These are phyloP conservation scores for Jatropha curcas DNA, from an alignment of 345 rosid genomes.

Conservation along the genomic window DNA sequence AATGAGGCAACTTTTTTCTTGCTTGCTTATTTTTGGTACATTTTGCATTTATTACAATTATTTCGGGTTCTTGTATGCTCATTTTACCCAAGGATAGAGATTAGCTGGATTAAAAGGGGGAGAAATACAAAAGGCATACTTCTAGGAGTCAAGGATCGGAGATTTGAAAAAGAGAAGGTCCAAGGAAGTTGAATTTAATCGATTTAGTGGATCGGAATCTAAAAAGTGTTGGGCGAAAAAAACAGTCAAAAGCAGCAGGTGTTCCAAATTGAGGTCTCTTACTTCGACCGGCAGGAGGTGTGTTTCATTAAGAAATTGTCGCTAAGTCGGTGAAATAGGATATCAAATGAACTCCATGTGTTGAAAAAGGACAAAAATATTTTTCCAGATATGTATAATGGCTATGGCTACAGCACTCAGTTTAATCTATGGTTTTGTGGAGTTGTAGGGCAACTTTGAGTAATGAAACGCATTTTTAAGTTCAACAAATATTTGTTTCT, in stretches of 20 bases:
- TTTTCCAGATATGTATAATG: no score
- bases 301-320: no score
- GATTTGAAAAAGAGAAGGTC: conserved; percentile 89
- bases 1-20: not conserved
- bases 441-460: not conserved
- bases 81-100: no score
- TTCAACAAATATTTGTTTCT: conserved; percentile 10
- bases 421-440: conserved; percentile 10
- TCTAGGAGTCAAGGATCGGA: conserved; percentile 95
- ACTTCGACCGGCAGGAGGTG: conserved; percentile 64
- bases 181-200: conserved; percentile 76
- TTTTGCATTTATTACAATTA: not conserved
- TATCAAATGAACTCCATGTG: no score
- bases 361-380: conserved; percentile 16
- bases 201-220: conserved; percentile 79
- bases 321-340: no score
- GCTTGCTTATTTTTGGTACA: not conserved
- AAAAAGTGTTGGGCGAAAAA: conserved; percentile 99
- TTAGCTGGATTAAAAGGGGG: conserved; percentile 85
- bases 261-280: conserved; percentile 95
- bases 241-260: conserved; percentile 98
- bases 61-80: not conserved
- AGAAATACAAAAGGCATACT: conserved; percentile 83
- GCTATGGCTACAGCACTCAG: not conserved
- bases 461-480: not conserved